Evolutionary conservation across 352 stramenopile species (phyloP).

Genomic region (Phytophthora vignae): DNA sequence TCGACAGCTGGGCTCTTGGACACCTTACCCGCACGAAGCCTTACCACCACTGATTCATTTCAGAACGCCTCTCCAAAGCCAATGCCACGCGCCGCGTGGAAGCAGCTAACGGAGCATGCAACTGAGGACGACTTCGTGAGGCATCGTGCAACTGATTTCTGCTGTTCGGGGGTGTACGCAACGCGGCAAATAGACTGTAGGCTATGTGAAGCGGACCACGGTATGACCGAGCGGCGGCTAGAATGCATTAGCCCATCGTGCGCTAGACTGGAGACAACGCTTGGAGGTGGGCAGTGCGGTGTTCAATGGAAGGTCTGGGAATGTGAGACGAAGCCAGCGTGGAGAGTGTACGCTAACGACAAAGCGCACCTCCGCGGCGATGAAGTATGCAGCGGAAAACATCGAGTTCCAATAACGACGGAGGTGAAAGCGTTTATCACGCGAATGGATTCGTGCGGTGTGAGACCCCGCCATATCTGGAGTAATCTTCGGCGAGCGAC

Average conservation of each 20-base stretch:
- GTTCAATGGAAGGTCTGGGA: background rate
- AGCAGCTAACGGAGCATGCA: background rate
- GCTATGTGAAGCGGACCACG: slow-evolving; percentile 5
- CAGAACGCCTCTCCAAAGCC: too few relatives aligned
- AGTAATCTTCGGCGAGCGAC: background rate
- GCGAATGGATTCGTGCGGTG: background rate
- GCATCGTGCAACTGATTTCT: background rate
- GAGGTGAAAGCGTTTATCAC: background rate
- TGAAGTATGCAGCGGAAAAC: background rate
- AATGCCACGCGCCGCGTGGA: background rate
- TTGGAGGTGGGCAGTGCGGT: too few relatives aligned
- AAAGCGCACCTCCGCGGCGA: background rate
- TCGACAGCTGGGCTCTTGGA: too few relatives aligned
- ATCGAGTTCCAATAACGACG: slow-evolving; percentile 1
- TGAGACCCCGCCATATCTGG: slow-evolving; percentile 1
- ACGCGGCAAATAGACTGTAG: background rate
- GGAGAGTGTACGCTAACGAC: background rate
- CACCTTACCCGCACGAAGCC: too few relatives aligned
- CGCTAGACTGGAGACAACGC: background rate
- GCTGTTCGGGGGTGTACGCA: slow-evolving; percentile 14
- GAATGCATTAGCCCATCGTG: slow-evolving; percentile 1
- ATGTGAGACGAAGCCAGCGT: background rate
- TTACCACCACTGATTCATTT: too few relatives aligned
- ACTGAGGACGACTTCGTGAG: background rate
- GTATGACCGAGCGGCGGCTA: background rate